Evolutionary conservation across 176 grass and related monocot species (phyloP).

Genomic region (Elaeis guineensis): DNA sequence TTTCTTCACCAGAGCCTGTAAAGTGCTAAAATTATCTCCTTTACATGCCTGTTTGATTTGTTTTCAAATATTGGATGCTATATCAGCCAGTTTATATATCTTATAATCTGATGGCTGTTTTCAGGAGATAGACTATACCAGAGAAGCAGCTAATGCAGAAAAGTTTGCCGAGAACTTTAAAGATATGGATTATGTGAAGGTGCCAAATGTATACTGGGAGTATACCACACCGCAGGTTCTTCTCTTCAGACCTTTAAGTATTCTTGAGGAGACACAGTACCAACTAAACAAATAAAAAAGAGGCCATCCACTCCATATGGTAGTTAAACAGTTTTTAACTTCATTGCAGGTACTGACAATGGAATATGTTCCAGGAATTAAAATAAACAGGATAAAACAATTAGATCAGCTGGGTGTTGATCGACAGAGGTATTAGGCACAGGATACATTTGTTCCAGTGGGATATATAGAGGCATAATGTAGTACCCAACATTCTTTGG

Average conservation of each 20-base stretch:
- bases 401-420: slow-evolving; percentile 93
- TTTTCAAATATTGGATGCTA: no score
- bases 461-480: background rate
- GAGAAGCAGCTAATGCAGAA: slow-evolving; percentile 97
- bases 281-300: slow-evolving; percentile 3
- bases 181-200: slow-evolving; percentile 80
- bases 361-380: slow-evolving; percentile 98
- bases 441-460: background rate
- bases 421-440: slow-evolving; percentile 61
- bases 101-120: slow-evolving; percentile 21
- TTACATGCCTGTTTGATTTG: no score
- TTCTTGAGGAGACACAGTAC: background rate
- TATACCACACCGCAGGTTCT: slow-evolving; percentile 92
- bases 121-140: slow-evolving; percentile 99
- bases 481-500: slow-evolving; percentile 5
- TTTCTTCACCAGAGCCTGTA: no score
- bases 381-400: slow-evolving; percentile 99
- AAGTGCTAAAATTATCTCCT: no score
- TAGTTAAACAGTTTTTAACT: background rate
- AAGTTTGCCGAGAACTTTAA: slow-evolving; percentile 88
- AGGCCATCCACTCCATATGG: no score
- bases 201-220: slow-evolving; percentile 81
- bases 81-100: background rate
- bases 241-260: slow-evolving; percentile 20
- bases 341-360: slow-evolving; percentile 84